Conservation (phyloP, 352 stramenopile species). For the Pythium sp. region DNA sequence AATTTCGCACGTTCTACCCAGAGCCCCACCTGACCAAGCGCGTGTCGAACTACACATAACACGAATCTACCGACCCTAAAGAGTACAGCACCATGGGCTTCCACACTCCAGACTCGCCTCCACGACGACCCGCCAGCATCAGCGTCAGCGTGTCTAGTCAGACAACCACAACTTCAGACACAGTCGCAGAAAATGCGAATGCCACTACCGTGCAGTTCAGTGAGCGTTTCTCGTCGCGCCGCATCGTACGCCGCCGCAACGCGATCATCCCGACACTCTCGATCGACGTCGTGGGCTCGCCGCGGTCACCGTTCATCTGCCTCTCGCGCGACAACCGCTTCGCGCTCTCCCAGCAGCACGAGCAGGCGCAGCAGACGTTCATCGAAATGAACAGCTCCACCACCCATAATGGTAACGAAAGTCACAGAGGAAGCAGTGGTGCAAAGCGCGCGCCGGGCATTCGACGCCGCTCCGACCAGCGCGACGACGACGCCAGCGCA, state of each 20-base stretch:
- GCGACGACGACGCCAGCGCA: not conserved
- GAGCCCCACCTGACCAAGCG: not conserved
- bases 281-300: conserved; percentile 41
- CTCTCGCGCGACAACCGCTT: conserved; percentile 29
- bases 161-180: not conserved
- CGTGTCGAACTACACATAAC: not conserved
- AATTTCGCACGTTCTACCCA: not conserved
- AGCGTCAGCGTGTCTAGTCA: conserved; percentile 24
- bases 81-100: conserved; percentile 45
- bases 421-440: not conserved
- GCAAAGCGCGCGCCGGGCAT: conserved; percentile 13
- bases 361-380: conserved; percentile 21
- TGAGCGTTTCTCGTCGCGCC: conserved; percentile 12
- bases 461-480: conserved; percentile 5
- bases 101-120: conserved; percentile 61
- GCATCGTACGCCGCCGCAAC: conserved; percentile 42
- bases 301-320: conserved; percentile 38
- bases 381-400: not conserved
- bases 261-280: conserved; percentile 50
- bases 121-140: not conserved
- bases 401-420: not conserved
- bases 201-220: conserved; percentile 9
- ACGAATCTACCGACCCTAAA: not conserved
- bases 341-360: conserved; percentile 32
- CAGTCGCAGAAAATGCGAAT: not conserved